These are phyloP conservation scores for Dryadomyces sulphureus DNA, from an alignment of 2,329 filamentous ascomycete genomes.

Conservation along the genomic window DNA sequence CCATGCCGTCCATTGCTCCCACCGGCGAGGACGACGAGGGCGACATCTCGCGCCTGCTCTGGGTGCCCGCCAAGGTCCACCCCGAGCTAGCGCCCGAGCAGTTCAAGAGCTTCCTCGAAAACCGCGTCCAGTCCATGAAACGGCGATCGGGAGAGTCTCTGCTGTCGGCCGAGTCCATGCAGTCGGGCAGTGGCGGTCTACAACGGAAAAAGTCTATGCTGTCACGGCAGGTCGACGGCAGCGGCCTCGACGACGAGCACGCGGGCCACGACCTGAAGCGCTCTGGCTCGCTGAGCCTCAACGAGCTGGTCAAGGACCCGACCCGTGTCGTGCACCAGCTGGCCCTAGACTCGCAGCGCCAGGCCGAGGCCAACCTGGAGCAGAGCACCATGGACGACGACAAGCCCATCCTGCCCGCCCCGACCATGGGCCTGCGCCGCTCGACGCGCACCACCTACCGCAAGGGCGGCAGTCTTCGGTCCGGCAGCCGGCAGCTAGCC, in stretches of 20 bases:
- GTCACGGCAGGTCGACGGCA: constrained; percentile 75
- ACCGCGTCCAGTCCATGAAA: constrained; percentile 78
- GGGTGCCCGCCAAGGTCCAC: constrained; percentile 89
- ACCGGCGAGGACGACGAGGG: constrained; percentile 65
- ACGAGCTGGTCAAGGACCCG: constrained; percentile 71
- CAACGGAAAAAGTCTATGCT: constrained; percentile 91
- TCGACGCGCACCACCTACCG: constrained; percentile 88
- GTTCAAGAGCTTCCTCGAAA: constrained; percentile 93
- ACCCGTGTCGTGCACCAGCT: constrained; percentile 56
- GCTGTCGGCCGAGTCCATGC: constrained; percentile 41
- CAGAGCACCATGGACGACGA: constrained; percentile 42
- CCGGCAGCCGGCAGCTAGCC: constrained; percentile 59
- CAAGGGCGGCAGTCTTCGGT: constrained; percentile 68
- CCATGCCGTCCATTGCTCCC: constrained; percentile 59
- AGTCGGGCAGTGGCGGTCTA: constrained; percentile 45
- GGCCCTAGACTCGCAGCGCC: constrained; percentile 37
- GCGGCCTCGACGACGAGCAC: constrained; percentile 51
- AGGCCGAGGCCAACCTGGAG: constrained; percentile 24
- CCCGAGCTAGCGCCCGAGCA: constrained; percentile 90
- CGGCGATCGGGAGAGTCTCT: constrained; percentile 62
- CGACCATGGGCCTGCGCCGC: constrained; percentile 64
- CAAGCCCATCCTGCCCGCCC: constrained; percentile 70
- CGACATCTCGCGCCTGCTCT: constrained; percentile 77
- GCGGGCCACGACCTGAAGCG: constrained; percentile 19
- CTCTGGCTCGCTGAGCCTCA: constrained; percentile 54